Conservation (phyloP, 2,329 filamentous ascomycete species). For the Colletotrichum plurivorum region DNA sequence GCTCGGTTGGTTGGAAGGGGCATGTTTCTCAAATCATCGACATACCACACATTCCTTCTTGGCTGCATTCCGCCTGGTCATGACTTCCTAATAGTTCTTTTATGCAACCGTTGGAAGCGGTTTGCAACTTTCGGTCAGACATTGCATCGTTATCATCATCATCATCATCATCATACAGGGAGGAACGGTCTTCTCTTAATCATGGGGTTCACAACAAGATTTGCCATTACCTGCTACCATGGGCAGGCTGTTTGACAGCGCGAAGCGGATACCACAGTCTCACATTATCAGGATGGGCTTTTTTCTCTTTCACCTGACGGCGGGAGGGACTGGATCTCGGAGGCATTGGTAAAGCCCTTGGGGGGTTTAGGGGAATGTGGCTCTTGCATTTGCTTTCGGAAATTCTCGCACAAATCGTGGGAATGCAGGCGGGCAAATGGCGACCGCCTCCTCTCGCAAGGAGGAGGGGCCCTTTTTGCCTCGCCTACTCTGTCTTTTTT, state of each 20-base stretch:
- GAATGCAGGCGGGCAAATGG: slow-evolving; percentile 18
- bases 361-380: neutral
- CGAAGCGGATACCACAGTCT: slow-evolving; percentile 32
- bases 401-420: slow-evolving; percentile 7
- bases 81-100: slow-evolving; percentile 19
- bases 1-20: slow-evolving; percentile 28
- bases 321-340: slow-evolving; percentile 16
- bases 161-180: slow-evolving; percentile 26
- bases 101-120: slow-evolving; percentile 2
- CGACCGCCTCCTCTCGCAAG: neutral
- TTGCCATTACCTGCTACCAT: slow-evolving; percentile 38
- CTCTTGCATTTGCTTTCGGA: slow-evolving; percentile 22
- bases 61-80: slow-evolving; percentile 16
- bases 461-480: neutral
- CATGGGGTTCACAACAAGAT: slow-evolving; percentile 29
- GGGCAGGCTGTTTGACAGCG: slow-evolving; percentile 34
- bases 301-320: slow-evolving; percentile 5
- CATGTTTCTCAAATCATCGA: slow-evolving; percentile 3
- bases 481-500: neutral
- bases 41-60: slow-evolving; percentile 3
- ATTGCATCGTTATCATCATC: slow-evolving; percentile 18
- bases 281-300: slow-evolving; percentile 12
- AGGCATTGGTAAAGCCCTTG: slow-evolving; percentile 6
- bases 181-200: slow-evolving; percentile 28
- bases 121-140: slow-evolving; percentile 13